Conservation (phyloP, 768 basidiomycete species). For the Lactifluus piperatus region DNA sequence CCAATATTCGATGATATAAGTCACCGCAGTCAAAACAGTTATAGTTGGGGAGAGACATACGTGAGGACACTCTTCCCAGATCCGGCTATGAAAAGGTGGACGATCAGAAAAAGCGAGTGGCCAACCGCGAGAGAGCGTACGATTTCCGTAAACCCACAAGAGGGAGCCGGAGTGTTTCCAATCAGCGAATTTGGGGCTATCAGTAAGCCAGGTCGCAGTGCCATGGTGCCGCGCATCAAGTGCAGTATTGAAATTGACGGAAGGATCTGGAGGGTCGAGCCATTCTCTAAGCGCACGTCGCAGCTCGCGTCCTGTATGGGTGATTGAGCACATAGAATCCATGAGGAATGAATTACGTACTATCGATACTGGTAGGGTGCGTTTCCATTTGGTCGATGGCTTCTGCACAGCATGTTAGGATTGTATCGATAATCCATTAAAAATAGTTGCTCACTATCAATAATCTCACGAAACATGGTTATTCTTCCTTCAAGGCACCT, state of each 20-base stretch:
- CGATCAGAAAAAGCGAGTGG: background rate
- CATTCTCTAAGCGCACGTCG: background rate
- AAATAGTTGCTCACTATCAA: background rate
- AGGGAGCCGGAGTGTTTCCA: background rate
- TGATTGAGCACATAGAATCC: background rate
- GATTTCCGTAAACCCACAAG: background rate
- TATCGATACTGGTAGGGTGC: background rate
- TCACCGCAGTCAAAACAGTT: fast-evolving
- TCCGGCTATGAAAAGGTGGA: background rate
- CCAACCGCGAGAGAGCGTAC: background rate
- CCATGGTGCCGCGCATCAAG: background rate
- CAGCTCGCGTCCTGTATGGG: background rate
- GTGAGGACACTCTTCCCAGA: slow-evolving; percentile 1
- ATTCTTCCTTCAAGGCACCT: background rate
- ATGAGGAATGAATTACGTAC: background rate
- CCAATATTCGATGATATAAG: background rate
- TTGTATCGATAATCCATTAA: background rate
- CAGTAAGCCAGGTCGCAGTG: background rate
- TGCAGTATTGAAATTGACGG: background rate
- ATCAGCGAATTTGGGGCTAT: background rate
- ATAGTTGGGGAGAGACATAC: background rate
- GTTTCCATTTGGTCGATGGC: background rate
- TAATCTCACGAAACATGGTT: too few relatives aligned
- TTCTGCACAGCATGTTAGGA: background rate
- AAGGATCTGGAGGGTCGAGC: background rate